Evolutionary conservation across 495 filamentous ascomycete species (phyloP).

Genomic region (Aspergillus kassunensis): DNA sequence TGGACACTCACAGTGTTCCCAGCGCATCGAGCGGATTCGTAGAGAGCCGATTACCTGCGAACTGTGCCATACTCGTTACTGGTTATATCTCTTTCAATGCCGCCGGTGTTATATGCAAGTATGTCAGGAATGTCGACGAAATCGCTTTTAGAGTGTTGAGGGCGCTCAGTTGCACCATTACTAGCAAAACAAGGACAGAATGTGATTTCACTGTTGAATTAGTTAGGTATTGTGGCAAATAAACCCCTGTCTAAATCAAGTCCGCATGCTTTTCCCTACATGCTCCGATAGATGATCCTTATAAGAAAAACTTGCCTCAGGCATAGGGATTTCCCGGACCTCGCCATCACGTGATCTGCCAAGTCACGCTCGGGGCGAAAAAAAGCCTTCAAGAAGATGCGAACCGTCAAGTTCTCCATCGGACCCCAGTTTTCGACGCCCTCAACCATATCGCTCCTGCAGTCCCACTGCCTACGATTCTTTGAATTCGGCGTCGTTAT

Average conservation of each 20-base stretch:
- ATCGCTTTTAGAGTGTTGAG: neutral
- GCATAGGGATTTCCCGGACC: constrained; percentile 7
- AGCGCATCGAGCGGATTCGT: neutral
- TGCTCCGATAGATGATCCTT: neutral
- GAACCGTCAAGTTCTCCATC: constrained; percentile 4
- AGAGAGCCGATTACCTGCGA: neutral
- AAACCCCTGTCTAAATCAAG: neutral
- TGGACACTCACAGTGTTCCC: neutral
- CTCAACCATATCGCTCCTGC: constrained; percentile 1
- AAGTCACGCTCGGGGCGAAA: constrained; percentile 9
- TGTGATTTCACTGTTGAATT: too few species aligned
- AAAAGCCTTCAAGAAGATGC: constrained; percentile 16
- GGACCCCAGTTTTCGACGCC: constrained; percentile 5
- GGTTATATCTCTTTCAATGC: neutral
- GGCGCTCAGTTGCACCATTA: neutral
- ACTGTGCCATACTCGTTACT: neutral
- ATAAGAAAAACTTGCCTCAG: constrained; percentile 5
- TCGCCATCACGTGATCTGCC: neutral
- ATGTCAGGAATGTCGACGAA: neutral
- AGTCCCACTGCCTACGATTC: neutral
- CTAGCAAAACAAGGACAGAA: too few species aligned
- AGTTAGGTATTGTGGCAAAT: neutral
- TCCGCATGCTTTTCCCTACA: neutral
- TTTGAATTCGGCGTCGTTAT: neutral
- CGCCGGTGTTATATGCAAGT: neutral